These are phyloP conservation scores for Colletotrichum lindemuthianum DNA, from an alignment of 2,329 filamentous ascomycete genomes.

Conservation along the genomic window DNA sequence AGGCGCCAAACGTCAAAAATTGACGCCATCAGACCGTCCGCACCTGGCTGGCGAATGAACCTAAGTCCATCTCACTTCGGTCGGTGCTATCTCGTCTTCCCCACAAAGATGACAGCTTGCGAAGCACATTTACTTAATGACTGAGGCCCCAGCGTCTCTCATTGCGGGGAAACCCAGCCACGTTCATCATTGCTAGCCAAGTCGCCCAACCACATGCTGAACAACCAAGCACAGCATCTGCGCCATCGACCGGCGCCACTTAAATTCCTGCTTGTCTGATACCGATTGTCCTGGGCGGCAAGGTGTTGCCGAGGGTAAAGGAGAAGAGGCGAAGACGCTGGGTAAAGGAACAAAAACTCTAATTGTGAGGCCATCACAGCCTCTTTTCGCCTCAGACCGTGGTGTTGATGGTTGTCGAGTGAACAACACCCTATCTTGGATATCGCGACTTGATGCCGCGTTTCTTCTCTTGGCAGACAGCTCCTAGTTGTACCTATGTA, in stretches of 20 bases:
- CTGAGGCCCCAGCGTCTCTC: constrained; percentile 25
- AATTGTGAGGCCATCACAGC: constrained; percentile 4
- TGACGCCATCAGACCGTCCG: too few relatives aligned
- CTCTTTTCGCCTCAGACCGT: background rate
- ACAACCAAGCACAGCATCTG: constrained; percentile 4
- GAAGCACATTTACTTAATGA: constrained; percentile 9
- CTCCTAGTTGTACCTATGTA: constrained; percentile 26
- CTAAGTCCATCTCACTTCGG: too few relatives aligned
- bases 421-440: background rate
- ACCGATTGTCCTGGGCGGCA: constrained; percentile 3
- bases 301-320: constrained; percentile 8
- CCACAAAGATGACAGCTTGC: too few relatives aligned
- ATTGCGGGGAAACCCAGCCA: constrained; percentile 34
- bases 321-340: background rate
- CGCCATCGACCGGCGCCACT: constrained; percentile 28
- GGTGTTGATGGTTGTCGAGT: background rate
- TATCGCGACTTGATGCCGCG: constrained; percentile 3
- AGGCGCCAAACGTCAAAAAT: too few relatives aligned
- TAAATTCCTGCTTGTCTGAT: constrained; percentile 27
- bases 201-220: constrained; percentile 8
- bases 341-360: background rate
- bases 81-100: too few relatives aligned
- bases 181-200: constrained; percentile 10
- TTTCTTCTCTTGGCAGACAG: constrained; percentile 1
- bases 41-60: too few relatives aligned